Conservation (phyloP, 2,329 filamentous ascomycete genomes). For the Bipolaris cookei region DNA sequence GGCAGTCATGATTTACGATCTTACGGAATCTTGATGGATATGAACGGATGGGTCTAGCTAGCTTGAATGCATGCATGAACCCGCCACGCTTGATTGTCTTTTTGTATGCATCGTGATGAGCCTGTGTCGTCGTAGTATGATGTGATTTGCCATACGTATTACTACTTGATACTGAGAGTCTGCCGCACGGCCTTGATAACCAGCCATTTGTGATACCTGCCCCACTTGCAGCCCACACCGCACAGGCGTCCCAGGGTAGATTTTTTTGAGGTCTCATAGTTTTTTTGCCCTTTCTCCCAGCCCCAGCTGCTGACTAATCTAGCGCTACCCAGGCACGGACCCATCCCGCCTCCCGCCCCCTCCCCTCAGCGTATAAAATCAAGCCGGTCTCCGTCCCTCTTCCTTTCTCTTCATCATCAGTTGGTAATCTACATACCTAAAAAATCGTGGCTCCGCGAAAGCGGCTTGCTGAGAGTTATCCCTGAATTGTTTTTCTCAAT, state of each 20-base stretch:
- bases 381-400: slow-evolving; percentile 28
- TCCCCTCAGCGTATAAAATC: slow-evolving; percentile 24
- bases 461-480: slow-evolving; percentile 54
- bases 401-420: slow-evolving; percentile 46
- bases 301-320: slow-evolving; percentile 13
- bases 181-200: neutral
- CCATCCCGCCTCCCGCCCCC: neutral
- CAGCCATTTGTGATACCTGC: neutral
- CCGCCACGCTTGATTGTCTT: slow-evolving; percentile 15
- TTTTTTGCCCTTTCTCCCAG: neutral
- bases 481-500: slow-evolving; percentile 31
- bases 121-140: neutral
- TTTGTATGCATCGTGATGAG: neutral
- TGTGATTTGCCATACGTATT: neutral
- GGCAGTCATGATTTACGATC: slow-evolving; percentile 24
- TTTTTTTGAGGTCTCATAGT: neutral
- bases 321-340: neutral
- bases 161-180: neutral
- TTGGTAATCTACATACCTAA: slow-evolving; percentile 43
- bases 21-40: slow-evolving; percentile 29
- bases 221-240: neutral
- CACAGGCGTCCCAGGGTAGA: neutral
- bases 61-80: slow-evolving; percentile 42
- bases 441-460: slow-evolving; percentile 50
- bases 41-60: slow-evolving; percentile 38